Percentiles rank a stretch among this genome's conserved stretches.
Conservation (phyloP, 148 eudicot species). For the Camellia lanceoleosa region DNA sequence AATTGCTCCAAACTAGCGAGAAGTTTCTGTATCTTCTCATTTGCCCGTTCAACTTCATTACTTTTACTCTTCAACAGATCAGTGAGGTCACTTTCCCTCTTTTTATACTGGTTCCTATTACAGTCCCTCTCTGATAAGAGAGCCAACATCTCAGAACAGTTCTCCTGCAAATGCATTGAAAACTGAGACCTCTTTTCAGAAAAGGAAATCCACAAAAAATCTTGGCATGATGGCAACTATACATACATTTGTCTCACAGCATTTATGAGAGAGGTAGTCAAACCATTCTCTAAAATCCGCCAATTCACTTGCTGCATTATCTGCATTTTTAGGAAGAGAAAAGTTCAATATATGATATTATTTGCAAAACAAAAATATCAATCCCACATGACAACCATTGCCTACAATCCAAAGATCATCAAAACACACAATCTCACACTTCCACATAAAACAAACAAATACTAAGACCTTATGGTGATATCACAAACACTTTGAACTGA, state of each 20-base stretch:
- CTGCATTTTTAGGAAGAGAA: conserved; percentile 31
- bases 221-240: neutral
- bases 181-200: neutral
- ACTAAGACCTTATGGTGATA: too few relatives aligned
- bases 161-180: conserved; percentile 23
- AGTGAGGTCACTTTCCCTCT: conserved; percentile 40
- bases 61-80: conserved; percentile 36
- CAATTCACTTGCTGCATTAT: conserved; percentile 39
- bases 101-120: conserved; percentile 61
- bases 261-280: conserved; percentile 43
- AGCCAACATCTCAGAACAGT: conserved; percentile 46
- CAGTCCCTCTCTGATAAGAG: conserved; percentile 58
- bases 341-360: neutral
- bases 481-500: neutral
- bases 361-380: neutral
- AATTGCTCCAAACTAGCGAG: conserved; percentile 43
- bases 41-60: conserved; percentile 43
- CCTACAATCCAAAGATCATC: neutral
- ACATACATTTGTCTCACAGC: conserved; percentile 41
- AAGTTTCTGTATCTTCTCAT: conserved; percentile 42
- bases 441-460: neutral
- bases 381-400: neutral
- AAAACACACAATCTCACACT: too few relatives aligned
- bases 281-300: conserved; percentile 51
- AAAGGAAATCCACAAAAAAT: neutral